Base-by-base conservation (phyloP, 345 rosid species). In the Eucalyptus tenuipes region DNA sequence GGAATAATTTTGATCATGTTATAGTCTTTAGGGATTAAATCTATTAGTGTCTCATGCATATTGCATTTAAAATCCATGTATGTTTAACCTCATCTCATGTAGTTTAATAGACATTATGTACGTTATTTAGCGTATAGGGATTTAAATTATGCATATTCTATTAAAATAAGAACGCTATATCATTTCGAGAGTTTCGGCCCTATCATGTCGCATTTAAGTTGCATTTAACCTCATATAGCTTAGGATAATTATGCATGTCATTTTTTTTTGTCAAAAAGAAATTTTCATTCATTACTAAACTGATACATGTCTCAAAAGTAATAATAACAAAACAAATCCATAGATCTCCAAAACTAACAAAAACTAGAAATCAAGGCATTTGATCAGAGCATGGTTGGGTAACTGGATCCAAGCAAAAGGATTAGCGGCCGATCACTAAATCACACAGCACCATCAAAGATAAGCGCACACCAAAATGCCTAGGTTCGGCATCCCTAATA, bases 391-490 rank as follows among this genome's bases (percentile, higher is more conserved):
- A 18, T 52, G 24, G 24, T 52, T 18, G 57, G 57, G 1, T 52
- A 18, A 52, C 2, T 52, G 1, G 1, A 52, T 52, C 10, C 24
- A 52, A 52, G 4, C 24, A 18, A 52, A 52, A 52, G 10, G 57
- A 52, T 52, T 52, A 18, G 57, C 0, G 0, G 57, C 0, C 4
- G 18, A 52, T 52, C 17, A 52, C 24, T 1, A 0, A 52, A 52
- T 52, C 57, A 52, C 4, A 7, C 0, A 7, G 0, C 24, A 52
- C 57, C 5, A 18, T 52, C 55, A 52, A 18, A 7, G 24, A 52
- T 18, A 18, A 52, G 10, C 25, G 20, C 25, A 18, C 25, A 52
- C 0, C 10, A 0, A 52, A 52, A 52, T 52, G 0, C 57, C 10
- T 52, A 52, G 2, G 2, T 52, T 52, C 0, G 57, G 20, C 25